Evolutionary conservation across 306 rosid species (phyloP), one percentile per base, ranked within the genome.

Genomic region (Delonix regia): DNA sequence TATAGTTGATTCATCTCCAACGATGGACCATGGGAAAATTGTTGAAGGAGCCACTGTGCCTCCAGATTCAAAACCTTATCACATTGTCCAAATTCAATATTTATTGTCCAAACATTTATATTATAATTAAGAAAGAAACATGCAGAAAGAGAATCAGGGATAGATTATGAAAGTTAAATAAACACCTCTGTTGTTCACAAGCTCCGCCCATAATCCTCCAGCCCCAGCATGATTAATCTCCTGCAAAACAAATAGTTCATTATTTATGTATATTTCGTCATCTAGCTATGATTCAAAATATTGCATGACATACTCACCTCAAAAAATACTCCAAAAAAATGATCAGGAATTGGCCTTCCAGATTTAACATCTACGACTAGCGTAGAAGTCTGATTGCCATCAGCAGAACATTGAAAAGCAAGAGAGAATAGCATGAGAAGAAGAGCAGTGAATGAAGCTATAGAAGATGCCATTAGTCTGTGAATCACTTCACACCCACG

Each of bases 121-220:
- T 55, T 21, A 90, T 86, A 33, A 87, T 73, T 18, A 87, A 60
- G 89, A 90, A 90, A n/a, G 80, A 41, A 73, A 69, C 34, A n/a
- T n/a, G 62, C 1, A 51, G 30, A 42, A n/a, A n/a, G n/a, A n/a
- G n/a, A n/a, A n/a, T n/a, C n/a, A n/a, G n/a, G n/a, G n/a, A n/a
- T n/a, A n/a, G n/a, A 9, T 21, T 7, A 14, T 22, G 0, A 18
- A 51, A n/a, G 56, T 51, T 25, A 16, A 11, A 25, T 57, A 4
- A 24, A 55, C n/a, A 85, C 88, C 88, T 78, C 88, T 55, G 66
- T 85, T 85, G 64, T 57, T 82, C 27, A 85, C 86, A 49, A 85
- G 86, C 85, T 85, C 88, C 33, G 88, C 81, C 88, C 88, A 85
- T 53, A 85, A 18, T 38, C 88, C 88, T 51, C 88, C 64, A 27